Conservation (phyloP, 1,284 basidiomycete genomes). For the Fomitiporia mediterranea region DNA sequence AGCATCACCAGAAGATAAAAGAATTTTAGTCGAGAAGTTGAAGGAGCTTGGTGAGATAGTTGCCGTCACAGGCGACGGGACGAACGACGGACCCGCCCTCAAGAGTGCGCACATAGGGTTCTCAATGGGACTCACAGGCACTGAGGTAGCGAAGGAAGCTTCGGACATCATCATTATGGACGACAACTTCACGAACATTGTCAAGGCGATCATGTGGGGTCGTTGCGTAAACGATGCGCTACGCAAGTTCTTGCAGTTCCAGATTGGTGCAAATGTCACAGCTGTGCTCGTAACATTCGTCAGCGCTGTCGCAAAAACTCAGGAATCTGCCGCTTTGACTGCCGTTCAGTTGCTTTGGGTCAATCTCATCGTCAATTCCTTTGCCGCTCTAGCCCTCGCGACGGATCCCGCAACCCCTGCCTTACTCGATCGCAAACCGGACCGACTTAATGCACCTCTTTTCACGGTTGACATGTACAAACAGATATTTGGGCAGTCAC, state of each 20-base stretch:
- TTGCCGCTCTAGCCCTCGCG: constrained; percentile 93
- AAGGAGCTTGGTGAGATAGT: constrained; percentile 90
- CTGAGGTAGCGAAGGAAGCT: constrained; percentile 98
- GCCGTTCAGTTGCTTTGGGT: constrained; percentile 97
- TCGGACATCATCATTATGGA: constrained; percentile 99
- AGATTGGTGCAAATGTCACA: constrained; percentile 93
- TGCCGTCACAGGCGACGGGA: constrained; percentile 97
- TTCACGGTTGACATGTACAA: constrained; percentile 93
- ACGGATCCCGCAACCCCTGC: constrained; percentile 87
- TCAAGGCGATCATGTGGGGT: constrained; percentile 98
- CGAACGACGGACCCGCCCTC: constrained; percentile 95
- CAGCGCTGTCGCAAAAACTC: constrained; percentile 75
- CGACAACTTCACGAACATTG: constrained; percentile 95
- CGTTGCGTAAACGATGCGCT: constrained; percentile 98
- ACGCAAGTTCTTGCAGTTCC: constrained; percentile 97
- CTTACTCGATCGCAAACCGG: constrained; percentile 86
- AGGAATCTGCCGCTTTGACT: constrained; percentile 80
- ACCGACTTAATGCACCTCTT: constrained; percentile 81
- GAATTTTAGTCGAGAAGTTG: constrained; percentile 85
- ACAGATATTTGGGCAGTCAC: constrained; percentile 88
- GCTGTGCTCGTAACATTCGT: constrained; percentile 94
- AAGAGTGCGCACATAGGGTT: constrained; percentile 94
- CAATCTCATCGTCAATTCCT: constrained; percentile 97
- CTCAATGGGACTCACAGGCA: constrained; percentile 98
- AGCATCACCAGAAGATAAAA: constrained; percentile 96